Percentiles rank a stretch among this genome's conserved stretches.
These are phyloP conservation scores for Viola odorata DNA, from an alignment of 345 rosid species.

Conservation along the genomic window DNA sequence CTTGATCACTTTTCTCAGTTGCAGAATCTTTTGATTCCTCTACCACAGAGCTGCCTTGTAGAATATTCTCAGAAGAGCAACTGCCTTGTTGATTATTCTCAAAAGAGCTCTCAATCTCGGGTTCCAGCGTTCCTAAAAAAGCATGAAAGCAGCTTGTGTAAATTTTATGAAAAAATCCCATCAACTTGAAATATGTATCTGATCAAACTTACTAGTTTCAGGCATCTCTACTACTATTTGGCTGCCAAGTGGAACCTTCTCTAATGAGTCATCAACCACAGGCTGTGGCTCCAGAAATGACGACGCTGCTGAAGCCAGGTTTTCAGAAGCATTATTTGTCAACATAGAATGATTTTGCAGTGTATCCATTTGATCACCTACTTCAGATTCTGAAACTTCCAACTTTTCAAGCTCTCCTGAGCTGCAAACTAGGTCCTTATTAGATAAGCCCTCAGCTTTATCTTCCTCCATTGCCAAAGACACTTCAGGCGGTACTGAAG, in stretches of 20 bases:
- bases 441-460: conserved; percentile 3
- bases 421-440: conserved; percentile 5
- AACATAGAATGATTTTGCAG: not conserved
- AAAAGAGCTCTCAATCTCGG: not conserved
- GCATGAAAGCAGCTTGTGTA: not conserved
- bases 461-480: conserved; percentile 9
- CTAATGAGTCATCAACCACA: not conserved
- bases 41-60: not conserved
- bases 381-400: not conserved
- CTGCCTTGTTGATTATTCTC: not conserved
- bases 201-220: not conserved
- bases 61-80: not conserved
- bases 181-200: not conserved
- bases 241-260: not conserved
- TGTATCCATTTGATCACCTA: not conserved
- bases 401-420: not conserved
- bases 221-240: not conserved
- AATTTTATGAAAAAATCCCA: not conserved
- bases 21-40: not conserved
- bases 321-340: not conserved
- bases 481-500: not conserved
- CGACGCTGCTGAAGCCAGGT: not conserved
- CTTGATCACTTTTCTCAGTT: not conserved
- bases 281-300: not conserved
- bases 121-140: conserved; percentile 4